Evolutionary conservation across 305 asterid genomes (phyloP), one percentile per base, ranked within the genome.

Genomic region (Fraxinus angustifolia): DNA sequence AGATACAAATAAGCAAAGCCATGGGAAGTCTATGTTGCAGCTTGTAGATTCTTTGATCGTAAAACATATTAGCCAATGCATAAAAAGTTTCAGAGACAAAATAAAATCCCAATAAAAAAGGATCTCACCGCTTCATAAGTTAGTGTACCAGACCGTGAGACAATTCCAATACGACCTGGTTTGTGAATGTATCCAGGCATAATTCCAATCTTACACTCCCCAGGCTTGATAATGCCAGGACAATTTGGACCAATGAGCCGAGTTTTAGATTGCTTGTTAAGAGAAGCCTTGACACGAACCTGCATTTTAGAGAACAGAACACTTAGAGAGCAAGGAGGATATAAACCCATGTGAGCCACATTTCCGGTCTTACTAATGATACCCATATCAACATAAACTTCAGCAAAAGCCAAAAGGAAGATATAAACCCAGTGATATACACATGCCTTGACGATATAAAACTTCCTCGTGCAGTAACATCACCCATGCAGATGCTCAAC

Each of bases 121-220:
- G 70, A 85, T 75, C 91, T 93, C 16, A 93, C 97, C 86, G 97
- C 97, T 91, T 94, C 97, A 81, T 93, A 94, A 71, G 97, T 93
- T 88, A 94, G 85, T 81, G 98, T 93, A 76, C 98, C 97, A 34
- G 98, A 94, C 78, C 98, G 88, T 50, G 97, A 94, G 79, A 94
- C 98, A 85, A 94, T 94, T 78, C 98, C 99, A 34, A 94, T 83
- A 53, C 97, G 97, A 16, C 99, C 99, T 16, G 99, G 99, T 88
- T 96, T 96, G 89, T 96, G 99, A 85, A 96, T 96, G 87, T 96
- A 94, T 81, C 99, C 99, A 36, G 98, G 99, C 99, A 96, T 96
- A 83, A 96, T 96, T 62, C 99, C 99, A 28, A 94, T 96, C 82
- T 96, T 96, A 89, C 99, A 96, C 87, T 96, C 98, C 83, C 99